These are phyloP conservation scores for Phytophthora melonis DNA, from an alignment of 352 stramenopile genomes.

Conservation along the genomic window DNA sequence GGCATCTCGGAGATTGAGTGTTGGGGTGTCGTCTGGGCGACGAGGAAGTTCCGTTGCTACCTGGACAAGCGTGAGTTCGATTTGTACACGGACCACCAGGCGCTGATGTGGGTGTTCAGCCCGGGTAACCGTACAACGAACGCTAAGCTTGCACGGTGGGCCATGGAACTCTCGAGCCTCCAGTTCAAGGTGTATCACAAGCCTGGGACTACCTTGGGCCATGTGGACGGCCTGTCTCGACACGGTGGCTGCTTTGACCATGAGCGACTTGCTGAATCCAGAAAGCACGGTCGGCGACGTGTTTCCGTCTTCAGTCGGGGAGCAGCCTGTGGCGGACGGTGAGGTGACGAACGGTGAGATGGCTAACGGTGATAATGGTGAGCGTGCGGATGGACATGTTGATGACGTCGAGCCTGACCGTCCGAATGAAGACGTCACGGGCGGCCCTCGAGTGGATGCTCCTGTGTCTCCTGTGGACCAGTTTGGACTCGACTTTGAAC, in stretches of 20 bases:
- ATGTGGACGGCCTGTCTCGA: conserved; percentile 13
- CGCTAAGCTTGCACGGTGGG: conserved; percentile 14
- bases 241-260: neutral
- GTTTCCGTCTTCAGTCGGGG: too few relatives aligned
- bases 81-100: neutral
- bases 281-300: too few relatives aligned
- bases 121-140: conserved; percentile 2
- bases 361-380: too few relatives aligned
- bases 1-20: conserved; percentile 10
- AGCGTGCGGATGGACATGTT: too few relatives aligned
- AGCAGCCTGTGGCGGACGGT: too few relatives aligned
- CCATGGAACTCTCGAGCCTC: conserved; percentile 9
- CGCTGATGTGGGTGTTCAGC: neutral
- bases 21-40: conserved; percentile 1
- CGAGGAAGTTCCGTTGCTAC: neutral
- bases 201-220: conserved; percentile 2
- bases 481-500: too few relatives aligned
- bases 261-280: neutral
- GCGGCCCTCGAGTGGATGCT: too few relatives aligned
- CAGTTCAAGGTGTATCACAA: conserved; percentile 18
- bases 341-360: too few relatives aligned
- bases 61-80: neutral
- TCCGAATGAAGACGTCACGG: too few relatives aligned
- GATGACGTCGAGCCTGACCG: too few relatives aligned
- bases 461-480: too few relatives aligned